Percentiles rank a stretch among this genome's conserved stretches.
phyloP scores from a whole-genome alignment of 495 filamentous ascomycete species.

The Penicillium steckii region DNA sequence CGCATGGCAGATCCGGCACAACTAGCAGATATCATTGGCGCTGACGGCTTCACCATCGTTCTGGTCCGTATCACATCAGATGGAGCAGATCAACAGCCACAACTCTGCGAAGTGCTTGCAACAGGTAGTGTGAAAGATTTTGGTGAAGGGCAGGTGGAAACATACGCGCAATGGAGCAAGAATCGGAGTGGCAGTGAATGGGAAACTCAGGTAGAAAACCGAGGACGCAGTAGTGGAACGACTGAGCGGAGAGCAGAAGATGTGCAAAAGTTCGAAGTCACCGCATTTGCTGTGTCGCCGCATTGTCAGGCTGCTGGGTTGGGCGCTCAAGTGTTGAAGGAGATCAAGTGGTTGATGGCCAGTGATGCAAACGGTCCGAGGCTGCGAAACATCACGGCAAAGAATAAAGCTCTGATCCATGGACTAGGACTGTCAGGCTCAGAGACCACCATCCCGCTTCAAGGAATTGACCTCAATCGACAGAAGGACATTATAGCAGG shows the following conservation, averaged over 20 bases:
- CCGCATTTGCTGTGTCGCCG: background rate
- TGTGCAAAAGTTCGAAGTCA: background rate
- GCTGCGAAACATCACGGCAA: background rate
- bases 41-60: background rate
- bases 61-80: background rate
- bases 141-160: background rate
- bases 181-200: background rate
- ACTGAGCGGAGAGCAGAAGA: background rate
- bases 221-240: background rate
- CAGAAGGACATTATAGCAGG: background rate
- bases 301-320: background rate
- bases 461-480: background rate
- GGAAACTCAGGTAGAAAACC: background rate
- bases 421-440: background rate
- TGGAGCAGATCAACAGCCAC: background rate
- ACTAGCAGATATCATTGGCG: background rate
- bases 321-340: background rate
- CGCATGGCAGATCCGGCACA: no score
- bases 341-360: background rate
- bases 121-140: background rate
- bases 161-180: background rate
- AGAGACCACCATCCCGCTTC: background rate
- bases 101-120: background rate
- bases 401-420: background rate
- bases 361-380: background rate